Evolutionary conservation across 192 early-diverging fungal species (phyloP).

Genomic region (Entomortierella lignicola): DNA sequence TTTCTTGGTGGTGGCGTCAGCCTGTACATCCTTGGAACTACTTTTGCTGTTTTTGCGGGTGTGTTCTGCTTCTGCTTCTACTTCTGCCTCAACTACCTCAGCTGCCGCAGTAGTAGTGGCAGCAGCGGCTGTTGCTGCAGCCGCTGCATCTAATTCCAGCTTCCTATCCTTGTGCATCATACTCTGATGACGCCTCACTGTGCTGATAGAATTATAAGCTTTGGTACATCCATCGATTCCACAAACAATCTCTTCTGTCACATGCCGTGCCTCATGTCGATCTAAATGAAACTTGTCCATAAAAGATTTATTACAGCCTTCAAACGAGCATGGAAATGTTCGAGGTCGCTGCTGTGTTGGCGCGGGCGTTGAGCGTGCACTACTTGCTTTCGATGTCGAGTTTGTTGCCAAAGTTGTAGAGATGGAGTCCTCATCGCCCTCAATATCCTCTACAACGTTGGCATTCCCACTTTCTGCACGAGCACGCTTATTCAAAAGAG

Average conservation of each 20-base stretch:
- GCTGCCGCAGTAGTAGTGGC: no score
- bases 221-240: conserved; percentile 53
- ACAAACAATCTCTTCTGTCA: conserved; percentile 46
- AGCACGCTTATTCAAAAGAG: not conserved
- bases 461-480: not conserved
- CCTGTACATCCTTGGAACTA: not conserved
- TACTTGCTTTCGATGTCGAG: not conserved
- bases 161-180: conserved; percentile 45
- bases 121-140: no score
- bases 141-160: conserved; percentile 8
- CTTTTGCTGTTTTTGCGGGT: not conserved
- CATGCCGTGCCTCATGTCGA: conserved; percentile 46
- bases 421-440: conserved; percentile 6
- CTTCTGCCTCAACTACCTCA: not conserved
- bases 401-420: not conserved
- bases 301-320: conserved; percentile 48
- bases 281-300: conserved; percentile 54
- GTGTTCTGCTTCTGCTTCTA: not conserved
- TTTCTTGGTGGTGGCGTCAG: conserved; percentile 3
- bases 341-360: conserved; percentile 27
- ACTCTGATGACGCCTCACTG: conserved; percentile 47
- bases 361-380: conserved; percentile 20
- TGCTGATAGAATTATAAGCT: conserved; percentile 51
- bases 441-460: not conserved
- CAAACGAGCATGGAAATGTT: conserved; percentile 41